Percentiles rank a stretch among this genome's conserved stretches.
These are phyloP conservation scores for Cynara cardunculus DNA, from an alignment of 129 eudicot genomes.

Conservation along the genomic window DNA sequence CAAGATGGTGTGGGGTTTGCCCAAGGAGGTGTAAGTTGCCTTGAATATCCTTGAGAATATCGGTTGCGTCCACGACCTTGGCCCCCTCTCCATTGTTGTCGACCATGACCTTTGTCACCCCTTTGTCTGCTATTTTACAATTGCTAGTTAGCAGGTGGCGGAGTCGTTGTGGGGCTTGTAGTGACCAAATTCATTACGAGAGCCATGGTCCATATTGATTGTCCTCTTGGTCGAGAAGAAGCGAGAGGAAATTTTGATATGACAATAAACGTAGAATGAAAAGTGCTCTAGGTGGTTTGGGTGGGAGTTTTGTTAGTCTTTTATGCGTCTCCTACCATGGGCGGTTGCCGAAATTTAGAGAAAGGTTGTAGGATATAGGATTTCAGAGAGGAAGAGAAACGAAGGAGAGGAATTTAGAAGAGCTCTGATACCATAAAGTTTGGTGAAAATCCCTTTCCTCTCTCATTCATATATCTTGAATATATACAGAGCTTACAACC, in stretches of 20 bases:
- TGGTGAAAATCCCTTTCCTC: not conserved
- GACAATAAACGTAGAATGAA: not conserved
- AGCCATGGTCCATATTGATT: not conserved
- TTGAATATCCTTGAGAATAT: too few relatives aligned
- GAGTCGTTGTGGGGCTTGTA: not conserved
- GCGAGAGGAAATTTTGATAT: not conserved
- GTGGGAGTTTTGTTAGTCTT: too few relatives aligned
- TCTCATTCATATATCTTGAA: too few relatives aligned
- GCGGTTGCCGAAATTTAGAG: not conserved
- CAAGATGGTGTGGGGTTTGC: not conserved
- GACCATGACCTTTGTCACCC: not conserved
- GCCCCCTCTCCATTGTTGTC: not conserved
- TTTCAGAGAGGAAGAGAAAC: not conserved
- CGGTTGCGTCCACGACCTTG: too few relatives aligned
- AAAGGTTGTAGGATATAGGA: too few relatives aligned
- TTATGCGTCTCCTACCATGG: too few relatives aligned
- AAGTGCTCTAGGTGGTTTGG: not conserved
- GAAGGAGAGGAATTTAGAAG: not conserved
- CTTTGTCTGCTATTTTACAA: too few relatives aligned
- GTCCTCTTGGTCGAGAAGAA: not conserved
- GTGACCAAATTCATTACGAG: not conserved
- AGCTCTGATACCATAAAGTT: not conserved
- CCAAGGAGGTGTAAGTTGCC: too few relatives aligned
- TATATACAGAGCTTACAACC: too few relatives aligned
- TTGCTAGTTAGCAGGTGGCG: not conserved